Percentiles rank a stretch among this genome's conserved stretches.
Conservation (phyloP, 164 flowering plant genomes). For the Nymphaea colorata region DNA sequence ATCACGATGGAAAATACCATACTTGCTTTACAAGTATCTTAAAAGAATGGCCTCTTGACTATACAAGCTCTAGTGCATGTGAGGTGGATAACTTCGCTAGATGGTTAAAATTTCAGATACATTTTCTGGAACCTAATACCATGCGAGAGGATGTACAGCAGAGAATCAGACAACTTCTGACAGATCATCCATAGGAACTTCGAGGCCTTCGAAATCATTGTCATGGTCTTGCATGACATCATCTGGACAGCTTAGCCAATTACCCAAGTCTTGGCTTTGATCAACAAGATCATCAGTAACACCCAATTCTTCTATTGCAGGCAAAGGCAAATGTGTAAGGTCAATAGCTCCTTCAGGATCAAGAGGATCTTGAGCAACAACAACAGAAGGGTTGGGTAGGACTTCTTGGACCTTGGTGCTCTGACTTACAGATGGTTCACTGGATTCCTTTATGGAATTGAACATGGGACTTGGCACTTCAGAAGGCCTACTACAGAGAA, state of each 20-base stretch:
- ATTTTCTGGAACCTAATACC: slow-evolving; percentile 16
- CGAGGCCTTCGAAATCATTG: slow-evolving; percentile 26
- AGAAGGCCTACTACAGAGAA: slow-evolving; percentile 17
- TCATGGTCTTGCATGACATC: slow-evolving; percentile 48
- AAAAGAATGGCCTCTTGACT: slow-evolving; percentile 9
- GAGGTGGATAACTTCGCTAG: slow-evolving; percentile 14
- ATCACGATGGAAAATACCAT: background rate
- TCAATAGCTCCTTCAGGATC: slow-evolving; percentile 32
- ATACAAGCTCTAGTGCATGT: slow-evolving; percentile 4
- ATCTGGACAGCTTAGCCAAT: slow-evolving; percentile 44
- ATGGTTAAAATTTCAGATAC: slow-evolving; percentile 17
- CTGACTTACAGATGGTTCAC: slow-evolving; percentile 12
- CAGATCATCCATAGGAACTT: slow-evolving; percentile 70
- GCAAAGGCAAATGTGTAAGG: slow-evolving; percentile 23
- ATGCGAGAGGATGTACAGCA: slow-evolving; percentile 23
- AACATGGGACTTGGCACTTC: slow-evolving; percentile 19
- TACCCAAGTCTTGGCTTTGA: slow-evolving; percentile 31
- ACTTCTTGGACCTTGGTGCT: slow-evolving; percentile 19
- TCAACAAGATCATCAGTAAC: slow-evolving; percentile 25
- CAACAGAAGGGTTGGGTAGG: slow-evolving; percentile 10
- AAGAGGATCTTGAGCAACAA: slow-evolving; percentile 14
- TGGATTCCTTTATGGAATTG: slow-evolving; percentile 14
- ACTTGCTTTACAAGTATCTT: background rate
- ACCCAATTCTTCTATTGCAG: slow-evolving; percentile 37
- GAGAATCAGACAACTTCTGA: slow-evolving; percentile 37